These are phyloP conservation scores for Cyclaneusma minus DNA, from an alignment of 2,329 filamentous ascomycete genomes.

Conservation along the genomic window DNA sequence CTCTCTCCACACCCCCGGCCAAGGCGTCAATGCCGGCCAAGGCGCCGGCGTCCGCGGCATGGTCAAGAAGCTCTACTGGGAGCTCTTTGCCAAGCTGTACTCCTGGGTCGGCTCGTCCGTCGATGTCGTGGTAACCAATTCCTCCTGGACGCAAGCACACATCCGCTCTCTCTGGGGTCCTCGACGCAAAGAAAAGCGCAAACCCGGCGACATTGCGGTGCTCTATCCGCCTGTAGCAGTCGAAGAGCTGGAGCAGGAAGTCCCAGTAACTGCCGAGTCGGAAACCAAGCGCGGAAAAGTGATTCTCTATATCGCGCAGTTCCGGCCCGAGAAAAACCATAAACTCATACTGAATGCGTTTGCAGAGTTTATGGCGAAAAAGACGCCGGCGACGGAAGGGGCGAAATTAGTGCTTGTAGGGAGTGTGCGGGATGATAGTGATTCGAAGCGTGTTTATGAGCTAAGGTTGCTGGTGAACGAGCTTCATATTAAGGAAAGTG, in stretches of 20 bases:
- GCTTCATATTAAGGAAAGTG: conserved; percentile 65
- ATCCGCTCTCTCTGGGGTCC: conserved; percentile 67
- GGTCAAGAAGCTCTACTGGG: conserved; percentile 74
- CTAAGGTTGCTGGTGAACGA: conserved; percentile 76
- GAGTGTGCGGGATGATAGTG: conserved; percentile 73
- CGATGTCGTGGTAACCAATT: conserved; percentile 96
- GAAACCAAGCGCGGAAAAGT: conserved; percentile 55
- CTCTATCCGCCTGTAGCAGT: conserved; percentile 92
- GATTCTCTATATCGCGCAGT: conserved; percentile 90
- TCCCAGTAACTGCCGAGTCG: conserved; percentile 54
- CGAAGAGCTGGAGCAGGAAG: conserved; percentile 59
- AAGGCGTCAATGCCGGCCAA: conserved; percentile 71
- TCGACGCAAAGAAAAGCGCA: conserved; percentile 28
- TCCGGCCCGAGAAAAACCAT: conserved; percentile 95
- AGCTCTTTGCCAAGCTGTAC: conserved; percentile 69
- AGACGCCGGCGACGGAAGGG: conserved; percentile 31
- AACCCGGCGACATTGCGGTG: conserved; percentile 44
- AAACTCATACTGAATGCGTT: conserved; percentile 74
- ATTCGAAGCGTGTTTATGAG: conserved; percentile 75
- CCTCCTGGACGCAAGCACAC: conserved; percentile 80
- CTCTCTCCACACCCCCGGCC: conserved; percentile 52
- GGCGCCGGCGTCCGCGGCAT: conserved; percentile 56
- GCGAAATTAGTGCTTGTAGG: conserved; percentile 73
- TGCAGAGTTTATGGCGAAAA: conserved; percentile 51
- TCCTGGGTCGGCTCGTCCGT: conserved; percentile 67